phyloP scores from a whole-genome alignment of 805 yeast species.

The Jamesozyma rosinii region DNA sequence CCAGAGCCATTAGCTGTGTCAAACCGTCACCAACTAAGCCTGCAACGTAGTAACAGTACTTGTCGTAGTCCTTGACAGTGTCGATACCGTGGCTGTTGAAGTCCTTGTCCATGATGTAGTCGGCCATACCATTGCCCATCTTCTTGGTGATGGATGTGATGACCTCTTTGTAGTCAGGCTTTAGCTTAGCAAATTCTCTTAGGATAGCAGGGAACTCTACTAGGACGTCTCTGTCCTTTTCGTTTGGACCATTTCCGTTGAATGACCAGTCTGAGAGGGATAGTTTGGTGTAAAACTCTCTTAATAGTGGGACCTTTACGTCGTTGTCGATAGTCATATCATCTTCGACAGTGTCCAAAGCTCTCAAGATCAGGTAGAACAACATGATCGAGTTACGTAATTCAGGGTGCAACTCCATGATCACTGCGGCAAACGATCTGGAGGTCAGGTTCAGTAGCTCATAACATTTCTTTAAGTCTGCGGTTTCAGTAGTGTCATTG shows the following conservation, averaged over 20 bases:
- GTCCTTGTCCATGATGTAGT: conserved; percentile 67
- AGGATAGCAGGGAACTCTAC: conserved; percentile 68
- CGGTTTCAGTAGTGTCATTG: conserved; percentile 33
- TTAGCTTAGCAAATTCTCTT: conserved; percentile 60
- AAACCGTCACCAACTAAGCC: conserved; percentile 96
- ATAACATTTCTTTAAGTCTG: conserved; percentile 54
- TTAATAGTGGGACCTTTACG: conserved; percentile 64
- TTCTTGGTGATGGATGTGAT: conserved; percentile 65
- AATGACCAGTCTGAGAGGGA: conserved; percentile 70
- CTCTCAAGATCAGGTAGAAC: conserved; percentile 79
- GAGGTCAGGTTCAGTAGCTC: conserved; percentile 61
- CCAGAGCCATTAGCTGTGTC: conserved; percentile 70
- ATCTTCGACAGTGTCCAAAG: conserved; percentile 91
- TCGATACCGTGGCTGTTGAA: conserved; percentile 72
- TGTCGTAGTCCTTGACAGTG: conserved; percentile 73
- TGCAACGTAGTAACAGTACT: conserved; percentile 94
- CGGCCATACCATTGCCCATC: conserved; percentile 99
- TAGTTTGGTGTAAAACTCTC: conserved; percentile 58
- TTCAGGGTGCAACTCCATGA: conserved; percentile 83
- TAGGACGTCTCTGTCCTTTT: conserved; percentile 72
- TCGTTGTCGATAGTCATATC: conserved; percentile 77
- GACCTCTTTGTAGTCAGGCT: conserved; percentile 67
- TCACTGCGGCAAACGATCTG: conserved; percentile 90
- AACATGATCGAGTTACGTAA: conserved; percentile 71
- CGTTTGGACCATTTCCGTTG: conserved; percentile 62